Percentiles rank a stretch among this genome's conserved stretches.
Evolutionary conservation across 2,329 filamentous ascomycete species (phyloP).

Genomic region (Pseudogymnoascus sp.): DNA sequence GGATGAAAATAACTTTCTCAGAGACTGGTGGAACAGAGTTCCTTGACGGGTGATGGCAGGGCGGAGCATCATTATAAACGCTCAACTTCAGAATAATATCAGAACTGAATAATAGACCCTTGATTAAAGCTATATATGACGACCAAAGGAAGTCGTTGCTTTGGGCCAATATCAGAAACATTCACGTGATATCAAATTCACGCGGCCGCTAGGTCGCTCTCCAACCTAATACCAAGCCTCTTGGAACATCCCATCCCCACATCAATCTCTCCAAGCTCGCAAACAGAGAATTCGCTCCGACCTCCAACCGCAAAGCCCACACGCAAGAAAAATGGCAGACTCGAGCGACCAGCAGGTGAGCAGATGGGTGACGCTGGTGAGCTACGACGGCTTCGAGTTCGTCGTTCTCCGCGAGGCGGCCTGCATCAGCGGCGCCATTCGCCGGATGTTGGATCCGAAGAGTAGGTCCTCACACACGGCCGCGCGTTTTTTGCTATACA

Average conservation of each 20-base stretch:
- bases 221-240: neutral
- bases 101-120: neutral
- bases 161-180: constrained; percentile 1
- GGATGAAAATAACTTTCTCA: neutral
- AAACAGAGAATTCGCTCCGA: neutral
- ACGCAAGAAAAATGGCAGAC: neutral
- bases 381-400: constrained; percentile 68
- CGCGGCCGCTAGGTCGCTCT: neutral
- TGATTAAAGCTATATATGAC: neutral
- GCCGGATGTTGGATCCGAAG: constrained; percentile 63
- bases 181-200: constrained; percentile 1
- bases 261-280: neutral
- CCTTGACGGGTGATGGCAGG: neutral
- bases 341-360: constrained; percentile 26
- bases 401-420: constrained; percentile 64
- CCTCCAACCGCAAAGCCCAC: neutral
- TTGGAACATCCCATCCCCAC: neutral
- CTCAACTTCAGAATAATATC: neutral
- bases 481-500: constrained; percentile 12
- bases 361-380: constrained; percentile 71
- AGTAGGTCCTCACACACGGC: constrained; percentile 37
- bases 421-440: constrained; percentile 61
- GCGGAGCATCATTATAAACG: neutral
- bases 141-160: neutral
- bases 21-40: neutral